Conservation (phyloP, 1,139 yeast species). For the Suhomyces chickasaworum region DNA sequence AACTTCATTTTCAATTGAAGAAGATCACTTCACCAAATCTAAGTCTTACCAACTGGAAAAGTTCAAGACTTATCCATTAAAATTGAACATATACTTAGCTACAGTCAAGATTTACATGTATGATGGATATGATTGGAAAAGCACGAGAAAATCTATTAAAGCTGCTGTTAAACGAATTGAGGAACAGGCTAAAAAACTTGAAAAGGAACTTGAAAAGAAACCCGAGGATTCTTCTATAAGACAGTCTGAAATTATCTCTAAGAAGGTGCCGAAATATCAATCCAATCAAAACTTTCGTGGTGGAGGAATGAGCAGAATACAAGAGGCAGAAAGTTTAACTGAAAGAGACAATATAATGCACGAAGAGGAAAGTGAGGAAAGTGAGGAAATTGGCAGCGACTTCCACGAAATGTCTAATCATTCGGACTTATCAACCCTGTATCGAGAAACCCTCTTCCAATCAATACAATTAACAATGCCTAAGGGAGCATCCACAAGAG, state of each 20-base stretch:
- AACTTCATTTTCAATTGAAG: slow-evolving; percentile 29
- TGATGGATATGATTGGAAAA: slow-evolving; percentile 94
- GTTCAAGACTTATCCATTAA: slow-evolving; percentile 29
- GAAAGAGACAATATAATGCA: background rate
- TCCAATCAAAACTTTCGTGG: background rate
- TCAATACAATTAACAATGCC: slow-evolving; percentile 73
- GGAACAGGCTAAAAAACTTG: slow-evolving; percentile 34
- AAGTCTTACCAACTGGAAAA: slow-evolving; percentile 1
- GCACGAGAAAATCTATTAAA: slow-evolving; percentile 66
- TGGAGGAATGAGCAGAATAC: background rate
- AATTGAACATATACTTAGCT: slow-evolving; percentile 37
- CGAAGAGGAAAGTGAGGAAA: slow-evolving; percentile 4
- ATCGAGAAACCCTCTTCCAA: slow-evolving; percentile 69
- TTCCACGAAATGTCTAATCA: slow-evolving; percentile 18
- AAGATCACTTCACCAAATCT: slow-evolving; percentile 47
- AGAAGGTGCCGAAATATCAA: slow-evolving; percentile 7
- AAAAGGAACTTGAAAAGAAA: background rate
- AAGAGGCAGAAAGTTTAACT: background rate
- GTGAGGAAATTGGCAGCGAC: slow-evolving; percentile 20
- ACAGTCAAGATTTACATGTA: slow-evolving; percentile 56
- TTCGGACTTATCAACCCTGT: slow-evolving; percentile 22
- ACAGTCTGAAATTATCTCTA: no score
- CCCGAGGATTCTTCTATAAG: no score
- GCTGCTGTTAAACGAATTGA: slow-evolving; percentile 67
- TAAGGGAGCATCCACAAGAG: slow-evolving; percentile 46